Evolutionary conservation across 345 rosid genomes (phyloP).

Genomic region (Capsella bursapastoris): DNA sequence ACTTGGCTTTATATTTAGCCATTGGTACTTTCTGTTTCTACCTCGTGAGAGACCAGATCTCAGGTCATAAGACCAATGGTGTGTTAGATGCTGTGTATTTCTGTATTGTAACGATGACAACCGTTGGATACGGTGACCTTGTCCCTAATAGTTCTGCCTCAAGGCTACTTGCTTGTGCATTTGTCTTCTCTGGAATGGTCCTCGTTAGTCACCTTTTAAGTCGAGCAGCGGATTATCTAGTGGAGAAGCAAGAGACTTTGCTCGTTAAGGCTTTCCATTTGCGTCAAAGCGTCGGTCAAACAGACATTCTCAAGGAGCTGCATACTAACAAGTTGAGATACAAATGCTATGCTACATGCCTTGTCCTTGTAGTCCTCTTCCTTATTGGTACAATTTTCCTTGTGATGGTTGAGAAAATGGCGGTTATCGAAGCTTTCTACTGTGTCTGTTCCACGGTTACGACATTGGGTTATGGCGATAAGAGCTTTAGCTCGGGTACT

Average conservation of each 20-base stretch:
- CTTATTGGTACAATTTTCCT: constrained; percentile 59
- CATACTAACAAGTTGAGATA: constrained; percentile 56
- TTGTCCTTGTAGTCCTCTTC: constrained; percentile 52
- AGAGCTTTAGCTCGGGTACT: constrained; percentile 58
- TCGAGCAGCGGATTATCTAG: constrained; percentile 79
- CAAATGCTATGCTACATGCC: constrained; percentile 56
- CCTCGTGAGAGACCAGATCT: constrained; percentile 54
- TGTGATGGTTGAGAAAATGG: constrained; percentile 50
- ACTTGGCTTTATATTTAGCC: constrained; percentile 57
- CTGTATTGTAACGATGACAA: constrained; percentile 88
- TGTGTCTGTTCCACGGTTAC: constrained; percentile 87
- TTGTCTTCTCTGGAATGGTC: constrained; percentile 83
- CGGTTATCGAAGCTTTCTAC: constrained; percentile 64
- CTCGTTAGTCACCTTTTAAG: constrained; percentile 65
- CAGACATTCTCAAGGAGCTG: constrained; percentile 58
- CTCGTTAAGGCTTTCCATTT: constrained; percentile 65
- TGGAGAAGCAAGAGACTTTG: constrained; percentile 82
- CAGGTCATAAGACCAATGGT: constrained; percentile 68
- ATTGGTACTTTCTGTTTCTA: constrained; percentile 68
- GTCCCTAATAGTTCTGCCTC: constrained; percentile 61
- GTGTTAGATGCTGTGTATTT: constrained; percentile 76
- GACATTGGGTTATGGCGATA: constrained; percentile 85
- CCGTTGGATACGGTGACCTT: constrained; percentile 96
- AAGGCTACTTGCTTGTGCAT: constrained; percentile 74
- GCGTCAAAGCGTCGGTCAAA: constrained; percentile 49